phyloP scores from a whole-genome alignment of 352 stramenopile species.

The Globisporangium megalacanthum region DNA sequence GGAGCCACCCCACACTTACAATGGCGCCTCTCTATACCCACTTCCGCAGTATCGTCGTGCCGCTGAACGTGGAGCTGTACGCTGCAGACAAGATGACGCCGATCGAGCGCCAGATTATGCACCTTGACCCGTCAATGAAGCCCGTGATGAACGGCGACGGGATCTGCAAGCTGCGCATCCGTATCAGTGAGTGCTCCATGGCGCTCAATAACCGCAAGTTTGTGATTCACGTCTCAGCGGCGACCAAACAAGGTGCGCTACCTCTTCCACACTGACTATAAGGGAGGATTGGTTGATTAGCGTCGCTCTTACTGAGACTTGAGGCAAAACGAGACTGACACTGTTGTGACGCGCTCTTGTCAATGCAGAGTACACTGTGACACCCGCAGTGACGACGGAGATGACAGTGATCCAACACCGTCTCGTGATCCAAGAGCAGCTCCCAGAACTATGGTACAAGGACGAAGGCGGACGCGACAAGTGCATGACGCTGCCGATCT shows the following conservation, averaged over 20 bases:
- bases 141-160: slow-evolving; percentile 77
- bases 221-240: slow-evolving; percentile 69
- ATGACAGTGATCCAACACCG: slow-evolving; percentile 86
- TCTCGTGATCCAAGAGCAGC: slow-evolving; percentile 77
- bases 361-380: slow-evolving; percentile 41
- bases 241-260: slow-evolving; percentile 25
- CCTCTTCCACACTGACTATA: too few species aligned
- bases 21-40: neutral
- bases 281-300: too few species aligned
- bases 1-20: neutral
- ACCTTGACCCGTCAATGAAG: slow-evolving; percentile 75
- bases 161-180: slow-evolving; percentile 77
- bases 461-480: slow-evolving; percentile 81
- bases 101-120: slow-evolving; percentile 72
- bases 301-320: too few species aligned
- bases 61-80: slow-evolving; percentile 79
- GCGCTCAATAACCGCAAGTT: slow-evolving; percentile 85
- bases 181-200: slow-evolving; percentile 83
- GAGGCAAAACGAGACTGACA: too few species aligned
- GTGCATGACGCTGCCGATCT: slow-evolving; percentile 80
- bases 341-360: too few species aligned
- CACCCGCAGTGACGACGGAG: slow-evolving; percentile 59
- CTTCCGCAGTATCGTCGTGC: slow-evolving; percentile 47
- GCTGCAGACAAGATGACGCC: slow-evolving; percentile 78
- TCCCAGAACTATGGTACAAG: slow-evolving; percentile 86